phyloP scores from a whole-genome alignment of 169 alveolate genomes.

The Plasmodium vivax region DNA sequence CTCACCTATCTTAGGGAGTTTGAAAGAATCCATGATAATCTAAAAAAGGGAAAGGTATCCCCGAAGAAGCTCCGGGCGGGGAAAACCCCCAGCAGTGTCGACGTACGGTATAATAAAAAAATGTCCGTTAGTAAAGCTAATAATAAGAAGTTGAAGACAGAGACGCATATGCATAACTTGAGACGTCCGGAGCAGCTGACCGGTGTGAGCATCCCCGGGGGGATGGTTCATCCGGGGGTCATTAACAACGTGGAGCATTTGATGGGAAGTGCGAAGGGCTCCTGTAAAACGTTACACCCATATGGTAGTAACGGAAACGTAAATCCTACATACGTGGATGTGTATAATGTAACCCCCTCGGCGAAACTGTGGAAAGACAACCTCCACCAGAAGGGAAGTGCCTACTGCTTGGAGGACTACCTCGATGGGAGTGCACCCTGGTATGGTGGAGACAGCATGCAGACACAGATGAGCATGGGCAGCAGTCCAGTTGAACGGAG shows the following conservation, averaged over 20 bases:
- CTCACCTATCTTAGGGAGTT: constrained; percentile 67
- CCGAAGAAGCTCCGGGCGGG: constrained; percentile 24
- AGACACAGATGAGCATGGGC: not conserved
- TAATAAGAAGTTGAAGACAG: not conserved
- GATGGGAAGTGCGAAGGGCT: not conserved
- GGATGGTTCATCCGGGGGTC: not conserved
- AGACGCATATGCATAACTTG: not conserved
- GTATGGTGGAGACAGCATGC: not conserved
- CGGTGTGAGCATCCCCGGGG: not conserved
- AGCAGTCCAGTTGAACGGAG: not conserved
- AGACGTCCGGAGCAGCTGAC: not conserved
- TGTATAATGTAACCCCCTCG: not conserved
- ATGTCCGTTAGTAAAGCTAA: not conserved
- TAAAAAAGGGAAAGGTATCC: constrained; percentile 54
- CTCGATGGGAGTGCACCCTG: not conserved
- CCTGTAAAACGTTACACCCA: not conserved
- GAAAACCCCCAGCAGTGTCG: not conserved
- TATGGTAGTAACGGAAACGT: not conserved
- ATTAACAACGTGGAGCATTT: not conserved
- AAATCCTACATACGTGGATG: not conserved
- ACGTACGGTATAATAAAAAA: constrained; percentile 26
- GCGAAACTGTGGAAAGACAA: not conserved
- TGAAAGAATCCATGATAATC: constrained; percentile 70
- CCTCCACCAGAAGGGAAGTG: not conserved
- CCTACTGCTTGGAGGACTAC: not conserved